Base-by-base conservation (phyloP, 805 yeast species). In the Nakazawaea siamensis region DNA sequence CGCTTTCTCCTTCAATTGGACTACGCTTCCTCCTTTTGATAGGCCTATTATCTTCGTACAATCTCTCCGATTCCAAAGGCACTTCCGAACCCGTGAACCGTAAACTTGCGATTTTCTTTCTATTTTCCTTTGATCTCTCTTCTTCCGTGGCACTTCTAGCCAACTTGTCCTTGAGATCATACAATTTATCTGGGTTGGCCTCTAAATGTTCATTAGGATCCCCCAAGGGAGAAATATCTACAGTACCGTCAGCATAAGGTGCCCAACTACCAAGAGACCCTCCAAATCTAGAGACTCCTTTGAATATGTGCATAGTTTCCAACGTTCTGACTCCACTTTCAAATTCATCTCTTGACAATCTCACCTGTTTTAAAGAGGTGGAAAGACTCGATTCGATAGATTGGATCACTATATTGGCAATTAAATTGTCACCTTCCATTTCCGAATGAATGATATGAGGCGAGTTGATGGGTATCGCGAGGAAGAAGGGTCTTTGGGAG, bases 261-360 rank as follows among this genome's bases (percentile, higher is more conserved):
- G 72, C 51, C 94, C 94, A 84, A 6, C 73, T 64, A 0, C 90
- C 94, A 36, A 79, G 48, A 8, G 87, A 66, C 19, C 69, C 59
- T 1, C 79, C 65, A 44, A 70, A 71, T 34, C 88, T 57, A 1
- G 87, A 75, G 16, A 66, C 67, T 3, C 88, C 87, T 37, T 71
- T 66, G 11, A 77, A 47, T 2, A 76, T 60, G 42, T 69, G 74
- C 60, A 76, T 70, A 1, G 80, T 60, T 27, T 71, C 72, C 25
- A 80, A 50, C 2, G 78, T 70, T 38, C 51, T 54, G 17, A 60
- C 62, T 24, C 60, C 72, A 42, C 43, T 46, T 27, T 49, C 70
- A 10, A 16, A 14, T 28, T 48, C 49, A 31, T 51, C 54, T 16
- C 40, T 51, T 10, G 60, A 48, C 19, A 75, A 48, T 19, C 63